Base-by-base conservation (phyloP, 2,329 filamentous ascomycete species). In the Myriosclerotinia duriaeana region DNA sequence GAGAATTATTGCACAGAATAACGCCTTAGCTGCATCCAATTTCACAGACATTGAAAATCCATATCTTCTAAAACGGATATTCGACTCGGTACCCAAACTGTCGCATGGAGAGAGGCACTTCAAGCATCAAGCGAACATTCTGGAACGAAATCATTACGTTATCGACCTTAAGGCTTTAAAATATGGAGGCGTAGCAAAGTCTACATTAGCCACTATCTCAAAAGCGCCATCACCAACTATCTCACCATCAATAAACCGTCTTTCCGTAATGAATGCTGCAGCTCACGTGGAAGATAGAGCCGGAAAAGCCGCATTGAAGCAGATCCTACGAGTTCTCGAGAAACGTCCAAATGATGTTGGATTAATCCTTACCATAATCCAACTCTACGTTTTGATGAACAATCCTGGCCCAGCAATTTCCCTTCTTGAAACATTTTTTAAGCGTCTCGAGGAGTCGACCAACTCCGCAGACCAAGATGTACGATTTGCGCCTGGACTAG, bases 401-500 rank as follows among this genome's bases (percentile, higher is more conserved):
- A 92, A 94, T 75, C 83, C 86, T 38, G 88, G 85, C 40, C 87
- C 89, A 5, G 94, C 94, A 5, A 85, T 93, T 46, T 81, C 83
- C n/a, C 81, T 92, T 7, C 81, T 97, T 2, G 90, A 96, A 75
- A 80, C 84, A 1, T 93, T 95, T 75, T 84, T 97, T 65, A 84
- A 84, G 69, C 85, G 85, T 12, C 82, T 97, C 1, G 91, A 94
- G 72, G 78, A 85, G 58, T 86, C 85, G 3, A 82, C 77, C 7
- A 79, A 81, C 0, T 75, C 83, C 2, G 81, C 84, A 20, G 83
- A 89, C 67, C 82, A 87, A 66, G 87, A 93, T 72, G 85, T 90
- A 20, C 89, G 93, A 14, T 95, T 89, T 77, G 89, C 92, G 36
- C 94, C 95, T 0, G 94, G 94, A 2, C 82, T 99, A 1, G 85